A percentile compares a stretch with the other conserved stretches of the same genome.
These are phyloP conservation scores for Lactuca saligna DNA, from an alignment of 129 eudicot species.

Conservation along the genomic window DNA sequence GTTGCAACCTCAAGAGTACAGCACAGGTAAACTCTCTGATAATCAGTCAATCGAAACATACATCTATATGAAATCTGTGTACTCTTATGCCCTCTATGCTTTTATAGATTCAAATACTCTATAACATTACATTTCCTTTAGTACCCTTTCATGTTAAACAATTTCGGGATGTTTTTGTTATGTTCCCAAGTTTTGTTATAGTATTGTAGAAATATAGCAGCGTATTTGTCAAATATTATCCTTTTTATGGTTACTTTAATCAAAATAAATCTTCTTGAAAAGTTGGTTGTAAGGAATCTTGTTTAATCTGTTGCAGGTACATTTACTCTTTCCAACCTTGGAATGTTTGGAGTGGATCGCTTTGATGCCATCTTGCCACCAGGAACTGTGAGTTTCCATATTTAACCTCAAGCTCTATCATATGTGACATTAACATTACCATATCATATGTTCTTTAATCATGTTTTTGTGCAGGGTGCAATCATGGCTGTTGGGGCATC, in stretches of 20 bases:
- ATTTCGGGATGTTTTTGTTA: no score
- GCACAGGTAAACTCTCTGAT: slow-evolving; percentile 54
- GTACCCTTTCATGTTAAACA: no score
- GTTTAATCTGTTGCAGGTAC: slow-evolving; percentile 62
- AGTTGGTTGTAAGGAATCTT: no score
- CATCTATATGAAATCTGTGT: not conserved
- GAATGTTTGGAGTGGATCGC: slow-evolving; percentile 98
- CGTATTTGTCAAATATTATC: not conserved
- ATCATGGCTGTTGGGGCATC: slow-evolving; percentile 99
- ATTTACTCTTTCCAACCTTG: slow-evolving; percentile 94
- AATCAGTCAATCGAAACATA: not conserved
- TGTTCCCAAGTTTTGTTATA: no score
- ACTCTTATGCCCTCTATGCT: no score
- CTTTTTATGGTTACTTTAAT: not conserved
- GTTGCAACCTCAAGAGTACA: slow-evolving; percentile 89
- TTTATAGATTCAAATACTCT: no score
- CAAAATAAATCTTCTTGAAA: no score
- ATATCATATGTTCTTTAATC: not conserved
- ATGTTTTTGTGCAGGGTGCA: slow-evolving; percentile 68
- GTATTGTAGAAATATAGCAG: no score
- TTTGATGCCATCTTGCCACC: slow-evolving; percentile 99
- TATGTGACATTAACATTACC: not conserved
- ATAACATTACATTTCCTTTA: no score
- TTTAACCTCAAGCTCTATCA: not conserved
- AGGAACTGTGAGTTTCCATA: slow-evolving; percentile 79